These are phyloP conservation scores for Quercus rubra DNA, from an alignment of 306 rosid species.

Conservation along the genomic window DNA sequence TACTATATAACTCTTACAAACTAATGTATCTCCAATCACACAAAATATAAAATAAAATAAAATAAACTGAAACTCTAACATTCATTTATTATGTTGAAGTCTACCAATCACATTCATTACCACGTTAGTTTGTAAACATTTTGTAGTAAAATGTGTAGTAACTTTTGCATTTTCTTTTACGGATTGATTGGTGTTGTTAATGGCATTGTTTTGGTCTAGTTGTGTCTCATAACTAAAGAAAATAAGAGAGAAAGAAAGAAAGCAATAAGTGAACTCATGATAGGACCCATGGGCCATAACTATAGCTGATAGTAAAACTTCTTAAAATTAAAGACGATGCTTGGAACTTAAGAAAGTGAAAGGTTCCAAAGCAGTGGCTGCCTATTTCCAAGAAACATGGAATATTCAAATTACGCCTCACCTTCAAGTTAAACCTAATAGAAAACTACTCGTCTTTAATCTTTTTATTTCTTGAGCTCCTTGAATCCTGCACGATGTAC, in stretches of 20 bases:
- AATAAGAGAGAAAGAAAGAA: background rate
- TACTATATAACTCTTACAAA: no score
- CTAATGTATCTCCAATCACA: no score
- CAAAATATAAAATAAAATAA: no score
- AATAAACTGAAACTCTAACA: no score
- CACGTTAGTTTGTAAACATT: no score
- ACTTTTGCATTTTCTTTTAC: background rate
- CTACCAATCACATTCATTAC: no score
- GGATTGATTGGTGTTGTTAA: background rate
- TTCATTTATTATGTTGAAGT: no score
- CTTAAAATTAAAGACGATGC: no score
- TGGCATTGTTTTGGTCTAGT: background rate
- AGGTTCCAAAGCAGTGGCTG: background rate
- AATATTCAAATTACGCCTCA: background rate
- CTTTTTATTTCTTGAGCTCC: background rate
- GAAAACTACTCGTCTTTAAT: background rate
- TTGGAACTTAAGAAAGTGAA: no score
- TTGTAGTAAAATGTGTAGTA: no score
- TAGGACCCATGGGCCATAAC: background rate
- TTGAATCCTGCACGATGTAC: background rate
- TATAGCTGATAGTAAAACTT: no score
- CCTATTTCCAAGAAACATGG: background rate
- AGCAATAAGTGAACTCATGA: background rate
- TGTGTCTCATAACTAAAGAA: background rate
- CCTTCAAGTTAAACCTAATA: background rate